Evolutionary conservation across 805 yeast species (phyloP).

Genomic region (Blastobotrys attinorum): DNA sequence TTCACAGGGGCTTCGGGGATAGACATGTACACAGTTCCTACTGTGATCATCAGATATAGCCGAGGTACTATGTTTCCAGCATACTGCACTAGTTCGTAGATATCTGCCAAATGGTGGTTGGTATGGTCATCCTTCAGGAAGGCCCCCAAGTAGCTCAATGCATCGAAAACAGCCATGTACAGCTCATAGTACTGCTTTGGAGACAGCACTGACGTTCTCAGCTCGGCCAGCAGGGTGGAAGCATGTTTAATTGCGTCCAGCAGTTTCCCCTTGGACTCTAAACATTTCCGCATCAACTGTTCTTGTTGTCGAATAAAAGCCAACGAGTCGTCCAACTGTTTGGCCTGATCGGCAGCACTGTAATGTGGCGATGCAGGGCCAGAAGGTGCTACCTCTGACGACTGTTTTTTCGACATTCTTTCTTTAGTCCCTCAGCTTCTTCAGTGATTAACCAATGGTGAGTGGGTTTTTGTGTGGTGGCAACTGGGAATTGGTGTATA

Average conservation of each 20-base stretch:
- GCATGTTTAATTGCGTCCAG: slow-evolving; percentile 88
- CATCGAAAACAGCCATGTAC: slow-evolving; percentile 77
- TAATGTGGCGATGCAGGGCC: too few relatives aligned
- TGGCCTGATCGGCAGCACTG: slow-evolving; percentile 15
- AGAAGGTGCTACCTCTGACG: too few relatives aligned
- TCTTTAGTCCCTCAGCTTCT: too few relatives aligned
- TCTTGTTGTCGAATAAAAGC: slow-evolving; percentile 60
- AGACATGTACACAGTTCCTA: slow-evolving; percentile 83
- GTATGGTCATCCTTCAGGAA: slow-evolving; percentile 63
- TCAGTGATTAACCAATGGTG: too few relatives aligned
- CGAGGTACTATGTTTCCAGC: slow-evolving; percentile 88
- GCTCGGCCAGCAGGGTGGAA: slow-evolving; percentile 69
- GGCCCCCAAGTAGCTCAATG: slow-evolving; percentile 57
- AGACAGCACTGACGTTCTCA: slow-evolving; percentile 63
- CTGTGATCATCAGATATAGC: slow-evolving; percentile 87
- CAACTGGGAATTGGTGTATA: too few relatives aligned
- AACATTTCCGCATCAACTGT: slow-evolving; percentile 63
- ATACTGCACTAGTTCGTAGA: slow-evolving; percentile 91
- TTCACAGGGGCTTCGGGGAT: slow-evolving; percentile 68
- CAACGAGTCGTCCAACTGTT: slow-evolving; percentile 39
- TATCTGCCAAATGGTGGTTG: slow-evolving; percentile 69
- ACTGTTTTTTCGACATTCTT: too few relatives aligned
- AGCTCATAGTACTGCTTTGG: slow-evolving; percentile 94
- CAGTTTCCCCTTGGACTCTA: slow-evolving; percentile 58
- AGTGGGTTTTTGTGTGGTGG: too few relatives aligned